Percentiles rank a stretch among this genome's conserved stretches.
Evolutionary conservation across 257 asterid species (phyloP).

Genomic region (Haberlea rhodopensis): DNA sequence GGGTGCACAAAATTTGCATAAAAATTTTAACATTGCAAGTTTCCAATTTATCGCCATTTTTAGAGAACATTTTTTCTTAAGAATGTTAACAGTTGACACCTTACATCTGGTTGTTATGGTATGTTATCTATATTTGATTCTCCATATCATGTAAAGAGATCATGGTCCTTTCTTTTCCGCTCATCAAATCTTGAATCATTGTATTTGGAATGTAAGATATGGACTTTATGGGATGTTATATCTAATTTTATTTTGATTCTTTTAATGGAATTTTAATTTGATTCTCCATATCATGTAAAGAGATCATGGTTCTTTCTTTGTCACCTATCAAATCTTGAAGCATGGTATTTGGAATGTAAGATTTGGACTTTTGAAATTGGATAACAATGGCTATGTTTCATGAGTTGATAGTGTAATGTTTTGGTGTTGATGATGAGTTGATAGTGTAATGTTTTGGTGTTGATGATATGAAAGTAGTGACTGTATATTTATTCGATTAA

Average conservation of each 20-base stretch:
- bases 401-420: too few species aligned
- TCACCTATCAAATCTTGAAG: neutral
- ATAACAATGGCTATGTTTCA: too few species aligned
- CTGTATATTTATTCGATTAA: neutral
- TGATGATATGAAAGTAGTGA: too few species aligned
- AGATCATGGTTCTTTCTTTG: too few species aligned
- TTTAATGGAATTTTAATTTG: too few species aligned
- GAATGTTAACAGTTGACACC: neutral
- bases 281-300: too few species aligned
- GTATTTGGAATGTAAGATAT: too few species aligned
- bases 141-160: neutral
- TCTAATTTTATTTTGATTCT: too few species aligned
- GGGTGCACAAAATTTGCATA: neutral
- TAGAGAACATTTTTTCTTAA: neutral
- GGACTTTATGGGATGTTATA: too few species aligned
- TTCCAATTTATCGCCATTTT: neutral
- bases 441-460: neutral
- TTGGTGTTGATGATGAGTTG: too few species aligned
- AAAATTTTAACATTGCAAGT: neutral
- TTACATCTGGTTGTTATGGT: neutral
- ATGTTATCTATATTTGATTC: neutral
- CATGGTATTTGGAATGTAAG: neutral
- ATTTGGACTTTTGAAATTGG: neutral
- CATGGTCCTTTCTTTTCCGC: too few species aligned
- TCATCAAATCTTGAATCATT: too few species aligned